Percentiles rank a stretch among this genome's conserved stretches.
Conservation (phyloP, 139 green algal genomes). For the Marvania coccoides region DNA sequence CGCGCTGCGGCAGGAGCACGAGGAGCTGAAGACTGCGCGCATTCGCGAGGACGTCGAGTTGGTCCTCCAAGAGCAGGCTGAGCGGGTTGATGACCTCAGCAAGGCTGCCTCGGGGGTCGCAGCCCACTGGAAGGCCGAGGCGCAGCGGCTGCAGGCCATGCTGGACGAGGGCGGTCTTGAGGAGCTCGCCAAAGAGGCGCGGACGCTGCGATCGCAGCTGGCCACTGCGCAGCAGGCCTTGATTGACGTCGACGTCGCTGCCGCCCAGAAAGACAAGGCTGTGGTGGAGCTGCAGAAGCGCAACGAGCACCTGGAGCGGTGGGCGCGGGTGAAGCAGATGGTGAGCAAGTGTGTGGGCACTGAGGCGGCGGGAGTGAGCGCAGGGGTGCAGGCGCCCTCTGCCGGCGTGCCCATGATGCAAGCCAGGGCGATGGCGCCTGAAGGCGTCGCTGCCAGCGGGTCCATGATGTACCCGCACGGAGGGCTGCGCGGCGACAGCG, state of each 20-base stretch:
- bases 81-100: constrained; percentile 13
- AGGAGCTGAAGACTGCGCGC: constrained; percentile 19
- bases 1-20: constrained; percentile 14
- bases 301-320: constrained; percentile 1
- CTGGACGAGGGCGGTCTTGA: not conserved
- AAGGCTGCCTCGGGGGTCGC: constrained; percentile 12
- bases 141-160: not conserved
- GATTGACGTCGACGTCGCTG: not conserved
- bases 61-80: constrained; percentile 23
- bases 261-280: not conserved
- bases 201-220: not conserved
- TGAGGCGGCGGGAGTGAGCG: not conserved
- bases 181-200: not conserved
- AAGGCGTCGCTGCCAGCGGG: not conserved
- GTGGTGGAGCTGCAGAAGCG: not conserved
- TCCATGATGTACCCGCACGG: not conserved
- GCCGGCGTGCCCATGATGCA: constrained; percentile 1
- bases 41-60: constrained; percentile 22
- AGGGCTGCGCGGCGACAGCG: not conserved
- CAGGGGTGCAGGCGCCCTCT: not conserved
- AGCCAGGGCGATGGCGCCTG: not conserved
- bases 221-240: not conserved
- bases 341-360: constrained; percentile 5
- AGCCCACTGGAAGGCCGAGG: constrained; percentile 19
- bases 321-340: not conserved